Evolutionary conservation across 768 basidiomycete genomes (phyloP).

Genomic region (Leucocoprinus sp.): DNA sequence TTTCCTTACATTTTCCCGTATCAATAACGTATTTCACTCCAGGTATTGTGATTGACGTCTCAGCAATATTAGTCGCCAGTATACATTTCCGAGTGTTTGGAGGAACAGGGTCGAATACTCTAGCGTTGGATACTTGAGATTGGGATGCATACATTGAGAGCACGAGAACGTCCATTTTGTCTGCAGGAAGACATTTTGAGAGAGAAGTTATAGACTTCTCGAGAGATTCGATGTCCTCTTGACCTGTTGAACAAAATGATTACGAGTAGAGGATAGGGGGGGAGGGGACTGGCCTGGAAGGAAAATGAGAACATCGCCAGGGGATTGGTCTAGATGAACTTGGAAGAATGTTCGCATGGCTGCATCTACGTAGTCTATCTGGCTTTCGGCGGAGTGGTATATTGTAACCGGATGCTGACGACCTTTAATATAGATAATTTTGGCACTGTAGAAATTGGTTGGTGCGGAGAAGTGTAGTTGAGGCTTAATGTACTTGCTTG

Average conservation of each 20-base stretch:
- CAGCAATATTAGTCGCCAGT: constrained; percentile 95
- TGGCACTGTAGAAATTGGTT: constrained; percentile 58
- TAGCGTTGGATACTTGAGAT: constrained; percentile 65
- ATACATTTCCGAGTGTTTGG: constrained; percentile 80
- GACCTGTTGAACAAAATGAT: constrained; percentile 47
- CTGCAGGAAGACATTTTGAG: neutral
- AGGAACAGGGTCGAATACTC: constrained; percentile 65
- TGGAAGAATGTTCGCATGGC: constrained; percentile 92
- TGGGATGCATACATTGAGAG: constrained; percentile 86
- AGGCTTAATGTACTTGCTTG: constrained; percentile 43
- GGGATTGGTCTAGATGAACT: constrained; percentile 72
- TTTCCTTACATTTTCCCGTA: constrained; percentile 94
- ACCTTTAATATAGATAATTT: constrained; percentile 86
- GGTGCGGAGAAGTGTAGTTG: no score
- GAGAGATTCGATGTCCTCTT: constrained; percentile 93
- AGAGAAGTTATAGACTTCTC: constrained; percentile 58
- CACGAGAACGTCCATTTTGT: constrained; percentile 47
- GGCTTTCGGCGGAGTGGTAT: constrained; percentile 66
- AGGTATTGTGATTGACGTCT: constrained; percentile 96
- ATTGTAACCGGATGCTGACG: constrained; percentile 88
- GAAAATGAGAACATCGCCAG: constrained; percentile 90
- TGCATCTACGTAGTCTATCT: constrained; percentile 80
- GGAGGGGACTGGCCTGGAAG: constrained; percentile 54
- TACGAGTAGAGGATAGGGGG: neutral
- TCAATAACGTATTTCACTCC: constrained; percentile 95